Percentiles rank a stretch among this genome's conserved stretches.
phyloP scores from a whole-genome alignment of 352 stramenopile genomes.

The Pythium oligandrum region DNA sequence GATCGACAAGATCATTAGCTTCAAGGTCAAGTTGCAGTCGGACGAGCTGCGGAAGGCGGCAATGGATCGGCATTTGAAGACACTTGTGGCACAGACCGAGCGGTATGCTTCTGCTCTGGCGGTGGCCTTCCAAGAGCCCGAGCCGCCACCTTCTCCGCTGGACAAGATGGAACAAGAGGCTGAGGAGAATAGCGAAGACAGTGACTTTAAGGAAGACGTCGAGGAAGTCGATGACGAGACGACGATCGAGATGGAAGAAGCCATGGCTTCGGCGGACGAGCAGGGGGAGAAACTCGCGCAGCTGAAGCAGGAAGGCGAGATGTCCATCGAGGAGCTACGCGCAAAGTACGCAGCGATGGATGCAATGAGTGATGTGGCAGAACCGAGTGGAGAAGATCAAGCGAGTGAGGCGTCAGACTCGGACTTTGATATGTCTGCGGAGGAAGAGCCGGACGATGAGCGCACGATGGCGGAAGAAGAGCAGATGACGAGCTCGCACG shows the following conservation, averaged over 20 bases:
- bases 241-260: constrained; percentile 28
- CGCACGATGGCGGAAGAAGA: constrained; percentile 88
- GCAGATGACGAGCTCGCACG: constrained; percentile 17
- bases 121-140: constrained; percentile 35
- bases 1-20: constrained; percentile 97
- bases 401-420: constrained; percentile 17
- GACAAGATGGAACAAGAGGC: constrained; percentile 15
- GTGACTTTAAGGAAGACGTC: constrained; percentile 16
- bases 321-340: constrained; percentile 77
- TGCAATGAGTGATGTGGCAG: constrained; percentile 11
- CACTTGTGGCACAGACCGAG: constrained; percentile 96
- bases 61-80: constrained; percentile 96
- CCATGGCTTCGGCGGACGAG: constrained; percentile 1
- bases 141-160: not conserved
- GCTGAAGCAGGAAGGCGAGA: constrained; percentile 72
- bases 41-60: constrained; percentile 81
- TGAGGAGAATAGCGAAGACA: constrained; percentile 14
- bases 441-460: constrained; percentile 78
- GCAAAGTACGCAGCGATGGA: constrained; percentile 48
- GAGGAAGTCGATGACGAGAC: constrained; percentile 47
- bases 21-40: constrained; percentile 94
- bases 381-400: constrained; percentile 22
- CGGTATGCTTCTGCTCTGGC: constrained; percentile 90
- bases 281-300: constrained; percentile 45
- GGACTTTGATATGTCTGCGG: constrained; percentile 21